Base-by-base conservation (phyloP, 2,329 filamentous ascomycete species). In the Podosphaera fusca region DNA sequence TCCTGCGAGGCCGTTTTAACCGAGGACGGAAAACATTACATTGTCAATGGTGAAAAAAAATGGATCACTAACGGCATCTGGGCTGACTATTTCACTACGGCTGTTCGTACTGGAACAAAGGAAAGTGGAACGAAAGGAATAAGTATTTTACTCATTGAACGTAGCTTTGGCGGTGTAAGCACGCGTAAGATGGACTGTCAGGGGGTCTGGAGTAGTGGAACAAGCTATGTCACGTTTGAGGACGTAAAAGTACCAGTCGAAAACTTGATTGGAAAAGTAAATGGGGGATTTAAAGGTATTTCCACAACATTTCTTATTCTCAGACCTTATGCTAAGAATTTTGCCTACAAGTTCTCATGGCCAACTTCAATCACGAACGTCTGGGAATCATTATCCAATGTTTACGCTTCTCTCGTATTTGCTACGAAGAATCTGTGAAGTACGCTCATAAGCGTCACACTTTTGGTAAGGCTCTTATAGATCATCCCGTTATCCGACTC, bases 1-100 rank as follows among this genome's bases (percentile, higher is more conserved):
- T 92, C 83, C 12, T 96, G 90, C 70, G 89, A 96, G 75, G 92
- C 92, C 33, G 95, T 95, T 76, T 78, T 96, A 58, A 86, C 79
- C 61, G 85, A 92, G 64, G 92, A 98, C 66, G 92, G 92, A 67
- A 96, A 96, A 76, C 87, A 96, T 74, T 98, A 94, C 72, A 96
- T 96, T 64, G 92, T 98, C 72, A 98, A 96, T 67, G 92, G 92
- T 57, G 90, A 95, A 80, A 96, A 98, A 84, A 98, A 98, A 74
- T 96, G 92, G 90, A 96, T 96, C 71, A 96, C 90, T 66, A 98
- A 98, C 72, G 92, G 92, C 67, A 80, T 95, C 66, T 95, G 88
- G 87, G 80, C 77, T 60, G 92, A 98, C 70, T 98, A 96, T 75
- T 96, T 96, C 75, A 96, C 92, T 57, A 94, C 87, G 12, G 92